These are phyloP conservation scores for Puccinia horiana DNA, from an alignment of 1,284 basidiomycete species.

Conservation along the genomic window DNA sequence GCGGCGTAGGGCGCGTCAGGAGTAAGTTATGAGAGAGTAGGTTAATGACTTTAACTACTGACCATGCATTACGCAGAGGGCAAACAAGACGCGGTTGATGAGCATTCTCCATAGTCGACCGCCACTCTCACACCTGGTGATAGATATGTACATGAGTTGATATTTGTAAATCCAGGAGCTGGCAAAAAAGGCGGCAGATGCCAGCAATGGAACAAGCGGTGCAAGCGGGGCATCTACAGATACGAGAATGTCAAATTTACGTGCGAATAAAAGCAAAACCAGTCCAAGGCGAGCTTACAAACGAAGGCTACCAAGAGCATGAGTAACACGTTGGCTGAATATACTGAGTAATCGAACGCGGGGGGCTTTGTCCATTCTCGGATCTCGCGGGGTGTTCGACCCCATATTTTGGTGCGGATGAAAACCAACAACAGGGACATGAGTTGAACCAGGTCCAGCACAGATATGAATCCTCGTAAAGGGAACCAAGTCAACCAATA, in stretches of 20 bases:
- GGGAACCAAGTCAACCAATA: conserved; percentile 96
- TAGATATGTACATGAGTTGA: conserved; percentile 58
- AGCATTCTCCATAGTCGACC: conserved; percentile 57
- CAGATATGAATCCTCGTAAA: conserved; percentile 85
- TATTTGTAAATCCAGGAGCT: conserved; percentile 53
- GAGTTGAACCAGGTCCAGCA: conserved; percentile 95
- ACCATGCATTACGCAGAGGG: conserved; percentile 57
- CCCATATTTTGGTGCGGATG: conserved; percentile 79
- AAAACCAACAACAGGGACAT: conserved; percentile 84
- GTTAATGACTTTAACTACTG: conserved; percentile 48
- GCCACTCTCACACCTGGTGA: conserved; percentile 58
- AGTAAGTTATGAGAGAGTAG: not conserved
- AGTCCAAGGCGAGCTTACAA: conserved; percentile 16
- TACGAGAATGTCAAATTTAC: not conserved
- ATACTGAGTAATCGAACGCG: conserved; percentile 84
- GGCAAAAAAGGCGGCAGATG: conserved; percentile 76
- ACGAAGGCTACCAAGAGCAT: conserved; percentile 49
- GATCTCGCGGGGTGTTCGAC: conserved; percentile 94
- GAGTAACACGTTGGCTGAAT: conserved; percentile 57
- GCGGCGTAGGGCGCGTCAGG: not conserved
- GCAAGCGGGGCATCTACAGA: conserved; percentile 74
- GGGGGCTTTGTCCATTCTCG: conserved; percentile 94
- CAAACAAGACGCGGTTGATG: conserved; percentile 56
- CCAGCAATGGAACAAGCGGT: conserved; percentile 71
- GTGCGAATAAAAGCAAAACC: not conserved